Evolutionary conservation across 2,329 filamentous ascomycete species (phyloP), one percentile per base, ranked within the genome.

Genomic region (Leptographium procerum): DNA sequence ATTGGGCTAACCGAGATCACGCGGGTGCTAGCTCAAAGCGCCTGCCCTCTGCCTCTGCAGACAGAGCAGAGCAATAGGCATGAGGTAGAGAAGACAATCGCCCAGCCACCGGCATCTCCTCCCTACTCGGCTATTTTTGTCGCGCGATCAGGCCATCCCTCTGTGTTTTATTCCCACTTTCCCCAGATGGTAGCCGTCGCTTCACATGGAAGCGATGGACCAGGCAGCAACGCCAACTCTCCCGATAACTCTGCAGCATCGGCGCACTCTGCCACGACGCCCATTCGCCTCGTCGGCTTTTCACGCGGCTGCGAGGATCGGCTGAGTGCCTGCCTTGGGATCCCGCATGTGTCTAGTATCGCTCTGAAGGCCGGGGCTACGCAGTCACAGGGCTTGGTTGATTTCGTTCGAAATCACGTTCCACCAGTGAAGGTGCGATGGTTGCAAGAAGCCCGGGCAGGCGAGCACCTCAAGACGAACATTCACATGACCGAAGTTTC

Each of bases 1-100:
- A 72, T 88, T 53, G 87, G 88, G 3, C 72, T 89, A 51, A 81
- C 84, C 64, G 77, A 73, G 59, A 83, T 89, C 59, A 85, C 82
- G 6, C 78, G 82, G 22, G 75, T 74, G 54, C 75, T 91, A 2
- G 77, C 85, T 61, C 66, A 69, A 24, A 55, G n/a, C 4, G 50
- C 53, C 19, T 28, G 54, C 9, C 4, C 29, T 14, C n/a, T 31
- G 4, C 4, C 29, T 19, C 11, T 22, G n/a, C 52, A 24, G 31
- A 43, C 13, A 40, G 52, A 36, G n/a, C 8, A 28, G 47, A 13
- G 22, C 22, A 24, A 28, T 19, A 28, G 16, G n/a, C 16, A 3
- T 31, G 26, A 26, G 7, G 48, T 6, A 14, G 13, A 29, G 28
- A 33, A 9, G 26, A 16, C 19, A n/a, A 19, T 62, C 66, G 1